A percentile compares a stretch with the other conserved stretches of the same genome.
These are phyloP conservation scores for Nakazawaea laoshanensis DNA, from an alignment of 805 yeast species.

Conservation along the genomic window DNA sequence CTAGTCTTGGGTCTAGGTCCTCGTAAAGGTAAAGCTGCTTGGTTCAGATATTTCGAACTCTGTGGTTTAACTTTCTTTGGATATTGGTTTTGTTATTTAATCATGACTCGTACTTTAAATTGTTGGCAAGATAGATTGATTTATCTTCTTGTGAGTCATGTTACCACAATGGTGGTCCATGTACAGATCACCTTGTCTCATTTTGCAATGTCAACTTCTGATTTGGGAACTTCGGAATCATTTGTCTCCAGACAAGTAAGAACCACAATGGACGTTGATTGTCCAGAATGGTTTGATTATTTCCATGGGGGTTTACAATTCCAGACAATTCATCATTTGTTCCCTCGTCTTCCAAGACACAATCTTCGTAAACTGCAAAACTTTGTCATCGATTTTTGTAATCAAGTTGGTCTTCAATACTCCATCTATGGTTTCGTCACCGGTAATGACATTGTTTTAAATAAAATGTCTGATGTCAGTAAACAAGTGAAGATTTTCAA, in stretches of 20 bases:
- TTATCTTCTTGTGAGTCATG: constrained; percentile 65
- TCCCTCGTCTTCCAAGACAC: constrained; percentile 85
- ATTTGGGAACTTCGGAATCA: constrained; percentile 71
- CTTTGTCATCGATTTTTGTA: constrained; percentile 64
- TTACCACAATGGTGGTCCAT: constrained; percentile 86
- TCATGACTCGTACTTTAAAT: constrained; percentile 43
- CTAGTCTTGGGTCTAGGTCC: constrained; percentile 75
- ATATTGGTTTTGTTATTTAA: constrained; percentile 74
- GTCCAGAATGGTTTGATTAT: constrained; percentile 88
- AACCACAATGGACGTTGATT: constrained; percentile 92
- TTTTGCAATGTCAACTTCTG: constrained; percentile 90
- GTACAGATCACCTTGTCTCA: constrained; percentile 87
- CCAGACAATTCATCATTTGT: constrained; percentile 85
- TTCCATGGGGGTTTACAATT: constrained; percentile 90
- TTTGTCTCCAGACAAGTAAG: constrained; percentile 75
- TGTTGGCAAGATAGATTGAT: constrained; percentile 44
- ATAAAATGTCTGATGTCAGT: constrained; percentile 65
- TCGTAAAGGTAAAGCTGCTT: constrained; percentile 71
- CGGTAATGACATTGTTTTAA: constrained; percentile 68
- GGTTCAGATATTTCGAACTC: constrained; percentile 76
- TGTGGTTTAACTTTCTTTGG: constrained; percentile 60
- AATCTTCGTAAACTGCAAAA: constrained; percentile 73
- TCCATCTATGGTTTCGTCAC: constrained; percentile 77
- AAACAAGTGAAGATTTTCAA: constrained; percentile 69
- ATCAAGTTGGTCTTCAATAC: constrained; percentile 67